phyloP scores from a whole-genome alignment of 2,329 filamentous ascomycete species.

The Beauveria sp. region DNA sequence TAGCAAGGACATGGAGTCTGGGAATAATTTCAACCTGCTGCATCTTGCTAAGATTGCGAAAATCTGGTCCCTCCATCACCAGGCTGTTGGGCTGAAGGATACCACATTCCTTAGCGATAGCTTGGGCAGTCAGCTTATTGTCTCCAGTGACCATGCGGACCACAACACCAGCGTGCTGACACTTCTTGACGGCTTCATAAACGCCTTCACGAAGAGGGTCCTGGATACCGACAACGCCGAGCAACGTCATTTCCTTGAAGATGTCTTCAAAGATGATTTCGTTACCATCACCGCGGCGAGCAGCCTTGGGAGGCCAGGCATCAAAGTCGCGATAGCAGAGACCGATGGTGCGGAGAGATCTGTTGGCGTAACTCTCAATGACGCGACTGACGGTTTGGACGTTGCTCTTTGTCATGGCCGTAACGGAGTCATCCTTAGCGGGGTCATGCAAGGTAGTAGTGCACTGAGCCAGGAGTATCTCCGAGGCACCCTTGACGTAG shows the following conservation, averaged over 20 bases:
- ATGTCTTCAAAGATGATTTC: slow-evolving; percentile 60
- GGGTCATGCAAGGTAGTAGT: slow-evolving; percentile 43
- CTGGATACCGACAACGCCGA: slow-evolving; percentile 71
- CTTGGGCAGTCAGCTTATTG: slow-evolving; percentile 70
- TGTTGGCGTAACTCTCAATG: slow-evolving; percentile 70
- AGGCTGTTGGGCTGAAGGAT: slow-evolving; percentile 61
- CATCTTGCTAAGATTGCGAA: slow-evolving; percentile 60
- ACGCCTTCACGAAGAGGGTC: slow-evolving; percentile 72
- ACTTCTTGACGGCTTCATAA: slow-evolving; percentile 62
- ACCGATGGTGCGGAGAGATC: slow-evolving; percentile 77
- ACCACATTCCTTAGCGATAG: slow-evolving; percentile 72
- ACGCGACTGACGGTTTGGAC: slow-evolving; percentile 52
- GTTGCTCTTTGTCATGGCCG: slow-evolving; percentile 43
- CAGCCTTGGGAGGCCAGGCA: slow-evolving; percentile 68
- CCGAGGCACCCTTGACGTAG: slow-evolving; percentile 57
- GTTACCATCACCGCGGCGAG: slow-evolving; percentile 45
- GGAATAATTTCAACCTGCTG: slow-evolving; percentile 63
- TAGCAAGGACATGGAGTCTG: slow-evolving; percentile 61
- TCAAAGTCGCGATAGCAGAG: slow-evolving; percentile 79
- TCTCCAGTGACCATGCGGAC: slow-evolving; percentile 84
- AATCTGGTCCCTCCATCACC: slow-evolving; percentile 71
- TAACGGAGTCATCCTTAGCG: slow-evolving; percentile 33
- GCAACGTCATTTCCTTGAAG: slow-evolving; percentile 59
- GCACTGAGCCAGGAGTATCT: slow-evolving; percentile 54
- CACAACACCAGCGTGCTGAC: slow-evolving; percentile 68